Evolutionary conservation across 1,284 basidiomycete genomes (phyloP).

Genomic region (Ganoderma lingzhi): DNA sequence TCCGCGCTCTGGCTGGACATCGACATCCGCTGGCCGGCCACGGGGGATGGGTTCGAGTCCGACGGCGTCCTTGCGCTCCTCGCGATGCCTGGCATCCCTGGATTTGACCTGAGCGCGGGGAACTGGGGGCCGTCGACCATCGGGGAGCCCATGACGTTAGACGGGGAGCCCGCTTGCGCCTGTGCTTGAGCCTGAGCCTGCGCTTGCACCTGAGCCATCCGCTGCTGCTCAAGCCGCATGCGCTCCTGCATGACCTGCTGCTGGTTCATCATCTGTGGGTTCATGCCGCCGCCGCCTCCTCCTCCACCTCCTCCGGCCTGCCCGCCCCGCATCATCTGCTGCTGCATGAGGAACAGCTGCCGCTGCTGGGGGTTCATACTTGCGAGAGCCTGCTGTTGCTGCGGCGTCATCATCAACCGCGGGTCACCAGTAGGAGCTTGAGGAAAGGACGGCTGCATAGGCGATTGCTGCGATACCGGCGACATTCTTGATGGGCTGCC

Average conservation of each 20-base stretch:
- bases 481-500: slow-evolving; percentile 40
- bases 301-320: slow-evolving; percentile 25
- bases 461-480: slow-evolving; percentile 37
- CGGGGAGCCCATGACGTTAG: slow-evolving; percentile 44
- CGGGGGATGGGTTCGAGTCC: slow-evolving; percentile 64
- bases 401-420: slow-evolving; percentile 37
- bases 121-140: slow-evolving; percentile 37
- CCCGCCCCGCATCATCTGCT: slow-evolving; percentile 40
- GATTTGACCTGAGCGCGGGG: slow-evolving; percentile 56
- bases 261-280: slow-evolving; percentile 39
- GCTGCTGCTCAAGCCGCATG: slow-evolving; percentile 42
- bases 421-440: slow-evolving; percentile 32
- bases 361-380: slow-evolving; percentile 44
- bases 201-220: slow-evolving; percentile 24
- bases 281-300: slow-evolving; percentile 32
- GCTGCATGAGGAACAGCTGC: slow-evolving; percentile 46
- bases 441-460: slow-evolving; percentile 36
- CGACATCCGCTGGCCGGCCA: slow-evolving; percentile 54
- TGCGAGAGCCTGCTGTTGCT: slow-evolving; percentile 39
- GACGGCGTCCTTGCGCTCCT: slow-evolving; percentile 75
- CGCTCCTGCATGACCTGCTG: slow-evolving; percentile 49
- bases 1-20: slow-evolving; percentile 47
- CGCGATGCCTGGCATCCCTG: slow-evolving; percentile 73
- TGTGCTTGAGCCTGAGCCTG: slow-evolving; percentile 10
- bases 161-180: slow-evolving; percentile 11